Base-by-base conservation (phyloP, 257 asterid genomes). In the Galeopsis tetrahit region DNA sequence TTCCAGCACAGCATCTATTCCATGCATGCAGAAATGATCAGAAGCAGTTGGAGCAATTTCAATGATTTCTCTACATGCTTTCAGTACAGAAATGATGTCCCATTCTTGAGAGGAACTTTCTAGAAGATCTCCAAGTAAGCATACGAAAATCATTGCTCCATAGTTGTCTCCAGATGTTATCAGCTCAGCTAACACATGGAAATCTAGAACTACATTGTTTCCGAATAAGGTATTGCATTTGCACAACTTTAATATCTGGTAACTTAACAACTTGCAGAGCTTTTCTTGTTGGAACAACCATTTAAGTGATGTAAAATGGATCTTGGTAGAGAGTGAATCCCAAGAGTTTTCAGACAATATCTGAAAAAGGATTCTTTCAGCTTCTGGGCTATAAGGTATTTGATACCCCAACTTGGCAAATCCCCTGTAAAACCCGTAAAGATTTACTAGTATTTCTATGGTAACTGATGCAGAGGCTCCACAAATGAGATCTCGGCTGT, bases 221-320 rank as follows among this genome's bases (percentile, higher is more conserved):
- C 72, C 85, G 63, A 68, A 66, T 10, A 82, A 70, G 68, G 67
- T 74, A 46, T 81, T 76, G 80, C 70, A 62, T 72, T 82, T 83
- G 83, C 97, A 91, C 77, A 88, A 80, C 49, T 80, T 86, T 82
- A 89, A 68, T 59, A 91, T 80, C 77, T 91, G 97, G 66, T 77
- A 69, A 56, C 90, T 78, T 75, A 94, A 76, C 68, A 82, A 53
- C 75, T 81, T 82, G 80, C 94, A 82, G 73, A 94, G 83, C 75
- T 81, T 88, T 68, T 92, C 97, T 81, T 94, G 99, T 79, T 91
- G 99, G 83, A 94, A 91, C 82, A 94, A 64, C 99, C 99, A 94
- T 77, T 78, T 85, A 76, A 89, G 77, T 44, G 99, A 88, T 60
- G 85, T 82, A 55, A 80, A 52, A 80, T 88, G 95, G 75, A 89